Base-by-base conservation (phyloP, 768 basidiomycete species). In the Phylloporus sp. region DNA sequence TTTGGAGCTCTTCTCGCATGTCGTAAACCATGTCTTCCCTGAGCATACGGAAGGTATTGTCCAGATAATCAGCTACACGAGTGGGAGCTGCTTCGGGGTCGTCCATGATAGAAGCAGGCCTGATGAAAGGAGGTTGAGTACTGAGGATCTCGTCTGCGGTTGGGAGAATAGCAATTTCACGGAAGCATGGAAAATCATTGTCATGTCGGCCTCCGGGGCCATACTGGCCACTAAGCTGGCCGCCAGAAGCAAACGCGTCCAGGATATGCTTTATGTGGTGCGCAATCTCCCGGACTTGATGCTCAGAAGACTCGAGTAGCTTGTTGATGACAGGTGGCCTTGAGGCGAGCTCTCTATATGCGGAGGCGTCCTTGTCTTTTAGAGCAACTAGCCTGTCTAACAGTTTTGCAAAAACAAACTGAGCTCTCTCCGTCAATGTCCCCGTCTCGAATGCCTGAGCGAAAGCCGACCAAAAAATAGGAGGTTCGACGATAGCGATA, bases 141-240 rank as follows among this genome's bases (percentile, higher is more conserved):
- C 66, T 81, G 2, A 55, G 53, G 14, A 86, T 68, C 56, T 87
- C 85, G 33, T 79, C 77, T 2, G 79, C 73, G 6, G 84, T 82
- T 1, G 85, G 84, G 5, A 82, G 67, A 44, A 87, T 80, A 23
- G 77, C 60, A 18, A 86, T 81, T 8, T 76, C 53, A 10, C 78
- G 76, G 55, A 82, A 86, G 46, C 82, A 75, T 8, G 58, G 51
- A 37, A 77, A 77, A 57, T 87, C 84, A 41, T 87, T 87, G 55
- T 84, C 82, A 47, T 86, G 85, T 6, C 85, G 71, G 3, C 83
- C 85, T 0, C 85, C 84, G 0, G 84, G 79, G 9, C 64, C 62
- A 26, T 46, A 52, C 6, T 40, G 23, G 17, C 48, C 61, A 26
- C 52, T 50, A n/a, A 50, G 40, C 17, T 52, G 26, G 10, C 58